These are phyloP conservation scores for Lentinula raphanica DNA, from an alignment of 768 basidiomycete species.

Conservation along the genomic window DNA sequence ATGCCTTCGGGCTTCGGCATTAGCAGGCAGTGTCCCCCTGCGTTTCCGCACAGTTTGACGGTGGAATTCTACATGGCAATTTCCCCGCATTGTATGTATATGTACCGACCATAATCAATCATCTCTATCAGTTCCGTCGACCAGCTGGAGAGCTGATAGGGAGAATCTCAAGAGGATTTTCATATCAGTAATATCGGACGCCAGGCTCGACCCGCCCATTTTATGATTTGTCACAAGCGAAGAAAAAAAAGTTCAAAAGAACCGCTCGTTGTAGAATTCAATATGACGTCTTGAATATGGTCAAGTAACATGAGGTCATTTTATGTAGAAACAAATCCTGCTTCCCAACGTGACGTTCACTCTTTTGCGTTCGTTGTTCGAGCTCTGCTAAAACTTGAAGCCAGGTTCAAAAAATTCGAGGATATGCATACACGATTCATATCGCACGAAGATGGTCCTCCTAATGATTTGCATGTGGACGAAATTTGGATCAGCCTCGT, in stretches of 20 bases:
- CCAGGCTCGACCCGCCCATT: background rate
- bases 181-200: no score
- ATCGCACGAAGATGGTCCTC: conserved; percentile 1
- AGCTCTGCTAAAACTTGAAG: no score
- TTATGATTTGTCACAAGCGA: background rate
- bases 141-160: no score
- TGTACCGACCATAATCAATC: background rate
- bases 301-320: background rate
- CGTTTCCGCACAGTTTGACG: no score
- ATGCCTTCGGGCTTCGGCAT: no score
- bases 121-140: no score
- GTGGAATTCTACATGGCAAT: no score
- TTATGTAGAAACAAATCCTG: background rate
- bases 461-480: conserved; percentile 3
- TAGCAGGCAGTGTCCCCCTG: no score
- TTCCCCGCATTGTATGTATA: background rate
- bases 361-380: background rate
- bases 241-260: background rate
- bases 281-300: background rate
- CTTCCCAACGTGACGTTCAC: background rate
- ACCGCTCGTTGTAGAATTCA: background rate
- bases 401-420: background rate
- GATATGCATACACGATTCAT: conserved; percentile 6
- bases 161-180: no score
- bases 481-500: conserved; percentile 3